These are phyloP conservation scores for Diaporthe aspalathi DNA, from an alignment of 2,329 filamentous ascomycete genomes.

Conservation along the genomic window DNA sequence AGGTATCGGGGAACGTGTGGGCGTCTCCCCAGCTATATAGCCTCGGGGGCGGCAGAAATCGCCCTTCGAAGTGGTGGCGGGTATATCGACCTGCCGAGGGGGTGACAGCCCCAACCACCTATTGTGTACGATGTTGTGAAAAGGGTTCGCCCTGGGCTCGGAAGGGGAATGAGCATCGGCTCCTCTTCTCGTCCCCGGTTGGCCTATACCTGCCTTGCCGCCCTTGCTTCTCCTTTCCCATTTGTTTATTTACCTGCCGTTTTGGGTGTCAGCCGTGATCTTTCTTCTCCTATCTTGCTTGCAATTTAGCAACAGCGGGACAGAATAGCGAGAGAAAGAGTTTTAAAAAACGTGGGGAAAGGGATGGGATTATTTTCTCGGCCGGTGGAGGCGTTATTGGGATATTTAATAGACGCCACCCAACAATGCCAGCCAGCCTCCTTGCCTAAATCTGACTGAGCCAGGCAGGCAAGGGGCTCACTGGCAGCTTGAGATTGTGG, in stretches of 20 bases:
- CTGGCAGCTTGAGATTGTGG: neutral
- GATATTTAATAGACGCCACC: slow-evolving; percentile 21
- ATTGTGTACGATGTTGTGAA: slow-evolving; percentile 12
- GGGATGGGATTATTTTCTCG: neutral
- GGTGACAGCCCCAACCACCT: neutral
- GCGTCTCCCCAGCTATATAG: neutral
- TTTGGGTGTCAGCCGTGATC: neutral
- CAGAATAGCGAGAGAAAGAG: neutral
- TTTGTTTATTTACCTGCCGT: neutral
- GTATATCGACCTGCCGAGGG: neutral
- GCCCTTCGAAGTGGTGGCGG: neutral
- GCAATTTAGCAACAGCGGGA: neutral
- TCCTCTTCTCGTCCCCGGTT: slow-evolving; percentile 18
- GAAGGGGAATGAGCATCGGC: too few relatives aligned
- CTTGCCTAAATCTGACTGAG: too few relatives aligned
- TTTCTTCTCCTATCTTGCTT: neutral
- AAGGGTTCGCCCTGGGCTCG: neutral
- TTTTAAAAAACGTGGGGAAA: neutral
- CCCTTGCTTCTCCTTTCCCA: neutral
- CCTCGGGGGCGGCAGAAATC: neutral
- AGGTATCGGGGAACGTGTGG: neutral
- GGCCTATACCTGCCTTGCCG: slow-evolving; percentile 1
- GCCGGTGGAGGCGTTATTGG: slow-evolving; percentile 30
- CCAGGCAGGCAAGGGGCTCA: neutral
- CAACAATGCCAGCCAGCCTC: too few relatives aligned